Conservation (phyloP, 768 basidiomycete species). For the Lactarius hengduanensis region DNA sequence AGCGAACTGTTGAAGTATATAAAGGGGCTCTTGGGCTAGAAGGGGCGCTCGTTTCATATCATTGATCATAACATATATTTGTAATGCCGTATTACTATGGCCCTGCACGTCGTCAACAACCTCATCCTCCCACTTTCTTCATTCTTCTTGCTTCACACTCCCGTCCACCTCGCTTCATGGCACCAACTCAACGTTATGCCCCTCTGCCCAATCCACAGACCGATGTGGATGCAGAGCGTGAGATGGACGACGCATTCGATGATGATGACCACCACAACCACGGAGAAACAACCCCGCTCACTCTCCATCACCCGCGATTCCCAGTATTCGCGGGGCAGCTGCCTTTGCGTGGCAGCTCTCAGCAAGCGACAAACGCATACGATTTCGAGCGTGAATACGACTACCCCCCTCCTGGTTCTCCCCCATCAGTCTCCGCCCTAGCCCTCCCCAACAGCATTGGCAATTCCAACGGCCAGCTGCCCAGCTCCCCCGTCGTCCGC, state of each 20-base stretch:
- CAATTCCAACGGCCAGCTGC: constrained; percentile 68
- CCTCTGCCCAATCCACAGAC: constrained; percentile 50
- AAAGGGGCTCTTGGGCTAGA: constrained; percentile 26
- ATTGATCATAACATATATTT: not conserved
- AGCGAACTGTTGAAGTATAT: constrained; percentile 29
- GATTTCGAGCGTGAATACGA: constrained; percentile 83
- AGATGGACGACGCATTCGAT: constrained; percentile 78
- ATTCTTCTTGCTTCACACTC: not conserved
- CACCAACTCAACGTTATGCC: constrained; percentile 51
- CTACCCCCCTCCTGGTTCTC: constrained; percentile 76
- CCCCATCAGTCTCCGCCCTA: constrained; percentile 55
- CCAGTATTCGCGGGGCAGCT: constrained; percentile 36
- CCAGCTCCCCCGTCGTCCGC: constrained; percentile 46
- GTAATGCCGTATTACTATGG: not conserved
- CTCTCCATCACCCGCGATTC: constrained; percentile 31
- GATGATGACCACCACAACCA: constrained; percentile 54
- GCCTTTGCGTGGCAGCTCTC: constrained; percentile 29
- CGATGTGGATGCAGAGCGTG: constrained; percentile 48
- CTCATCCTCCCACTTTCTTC: not conserved
- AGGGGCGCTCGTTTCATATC: not conserved
- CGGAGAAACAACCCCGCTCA: constrained; percentile 41
- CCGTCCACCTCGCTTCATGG: constrained; percentile 30
- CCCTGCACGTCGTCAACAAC: constrained; percentile 1
- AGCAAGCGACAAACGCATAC: constrained; percentile 48
- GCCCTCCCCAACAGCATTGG: constrained; percentile 68